phyloP scores from a whole-genome alignment of 2,329 filamentous ascomycete genomes.

The Ophiocordyceps camponoti-saundersi region DNA sequence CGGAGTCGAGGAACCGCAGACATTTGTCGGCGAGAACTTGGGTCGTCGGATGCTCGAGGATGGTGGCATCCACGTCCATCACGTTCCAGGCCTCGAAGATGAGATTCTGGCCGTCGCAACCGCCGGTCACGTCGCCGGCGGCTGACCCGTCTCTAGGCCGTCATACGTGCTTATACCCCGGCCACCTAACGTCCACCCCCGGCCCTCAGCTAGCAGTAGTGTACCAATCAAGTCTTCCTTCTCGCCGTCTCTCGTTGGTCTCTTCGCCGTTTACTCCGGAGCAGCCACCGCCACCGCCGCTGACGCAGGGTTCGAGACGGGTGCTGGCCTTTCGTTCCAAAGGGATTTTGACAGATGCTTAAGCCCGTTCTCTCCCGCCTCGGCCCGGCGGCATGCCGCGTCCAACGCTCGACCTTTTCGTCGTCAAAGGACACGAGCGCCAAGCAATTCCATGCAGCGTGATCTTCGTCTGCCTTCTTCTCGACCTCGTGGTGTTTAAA shows the following conservation, averaged over 20 bases:
- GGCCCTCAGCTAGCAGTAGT: background rate
- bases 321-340: background rate
- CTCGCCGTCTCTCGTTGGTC: background rate
- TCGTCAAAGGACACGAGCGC: background rate
- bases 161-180: conserved; percentile 1
- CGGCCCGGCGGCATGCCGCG: background rate
- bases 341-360: background rate
- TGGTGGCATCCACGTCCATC: conserved; percentile 56
- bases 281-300: background rate
- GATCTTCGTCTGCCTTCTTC: background rate
- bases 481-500: background rate
- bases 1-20: conserved; percentile 77
- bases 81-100: conserved; percentile 58
- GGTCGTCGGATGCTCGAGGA: conserved; percentile 53
- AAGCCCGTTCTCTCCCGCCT: background rate
- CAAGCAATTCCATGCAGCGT: background rate
- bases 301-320: background rate
- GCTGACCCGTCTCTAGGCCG: conserved; percentile 2
- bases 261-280: background rate
- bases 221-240: background rate
- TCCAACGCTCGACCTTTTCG: background rate
- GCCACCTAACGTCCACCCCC: background rate
- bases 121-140: conserved; percentile 46
- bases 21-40: conserved; percentile 70
- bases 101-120: conserved; percentile 72